phyloP scores from a whole-genome alignment of 768 basidiomycete species.

The Termitomyces eurrhizus region DNA sequence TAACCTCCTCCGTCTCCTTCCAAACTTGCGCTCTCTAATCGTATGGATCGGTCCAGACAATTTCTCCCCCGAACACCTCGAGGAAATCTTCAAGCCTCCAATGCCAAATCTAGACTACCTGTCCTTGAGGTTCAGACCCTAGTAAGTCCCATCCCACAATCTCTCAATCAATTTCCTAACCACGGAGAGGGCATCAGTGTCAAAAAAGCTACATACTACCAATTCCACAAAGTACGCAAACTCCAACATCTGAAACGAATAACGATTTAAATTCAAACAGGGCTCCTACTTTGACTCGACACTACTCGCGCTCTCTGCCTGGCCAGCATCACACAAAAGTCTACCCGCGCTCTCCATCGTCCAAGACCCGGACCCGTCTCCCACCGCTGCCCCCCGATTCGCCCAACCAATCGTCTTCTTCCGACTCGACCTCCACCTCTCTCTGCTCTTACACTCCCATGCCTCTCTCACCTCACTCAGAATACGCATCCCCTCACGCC shows the following conservation, averaged over 20 bases:
- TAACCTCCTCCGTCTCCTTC: constrained; percentile 60
- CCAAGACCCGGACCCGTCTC: constrained; percentile 31
- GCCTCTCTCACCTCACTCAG: constrained; percentile 52
- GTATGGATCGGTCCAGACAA: constrained; percentile 73
- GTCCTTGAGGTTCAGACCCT: constrained; percentile 76
- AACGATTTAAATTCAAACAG: constrained; percentile 14
- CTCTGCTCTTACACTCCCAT: constrained; percentile 40
- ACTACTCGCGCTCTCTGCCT: constrained; percentile 56
- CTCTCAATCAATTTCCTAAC: too few species aligned
- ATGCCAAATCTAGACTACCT: constrained; percentile 45
- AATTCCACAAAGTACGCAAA: constrained; percentile 63
- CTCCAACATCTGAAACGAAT: too few species aligned
- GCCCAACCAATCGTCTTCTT: constrained; percentile 92
- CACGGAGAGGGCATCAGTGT: constrained; percentile 37
- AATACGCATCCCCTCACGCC: constrained; percentile 70
- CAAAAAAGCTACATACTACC: constrained; percentile 72
- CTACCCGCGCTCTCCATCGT: constrained; percentile 55
- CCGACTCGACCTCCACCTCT: constrained; percentile 50
- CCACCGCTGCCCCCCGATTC: constrained; percentile 37
- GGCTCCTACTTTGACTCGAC: constrained; percentile 84
- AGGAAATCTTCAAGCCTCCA: constrained; percentile 54
- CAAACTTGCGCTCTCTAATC: constrained; percentile 43
- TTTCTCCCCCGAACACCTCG: constrained; percentile 79
- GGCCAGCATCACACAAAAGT: constrained; percentile 39
- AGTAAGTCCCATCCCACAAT: constrained; percentile 43